Conservation (phyloP, 345 rosid species). For the Bretschneidera sinensis region DNA sequence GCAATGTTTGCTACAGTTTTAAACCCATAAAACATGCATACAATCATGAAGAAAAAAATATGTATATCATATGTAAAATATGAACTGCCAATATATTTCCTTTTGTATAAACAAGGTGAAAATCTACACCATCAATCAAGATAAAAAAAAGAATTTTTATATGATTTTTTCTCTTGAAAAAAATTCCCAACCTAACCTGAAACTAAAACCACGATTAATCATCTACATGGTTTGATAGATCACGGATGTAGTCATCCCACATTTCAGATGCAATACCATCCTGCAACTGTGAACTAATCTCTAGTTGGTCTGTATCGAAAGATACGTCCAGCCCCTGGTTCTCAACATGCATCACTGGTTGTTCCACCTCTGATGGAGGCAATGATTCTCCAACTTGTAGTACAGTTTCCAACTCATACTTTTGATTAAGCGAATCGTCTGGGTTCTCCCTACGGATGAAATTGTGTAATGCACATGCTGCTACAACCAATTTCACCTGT, state of each 20-base stretch:
- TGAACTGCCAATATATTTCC: no score
- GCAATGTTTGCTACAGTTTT: no score
- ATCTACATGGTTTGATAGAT: constrained; percentile 42
- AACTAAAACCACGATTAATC: constrained; percentile 17
- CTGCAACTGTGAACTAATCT: constrained; percentile 44
- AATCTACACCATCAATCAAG: no score
- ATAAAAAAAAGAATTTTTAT: no score
- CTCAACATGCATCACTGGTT: constrained; percentile 28
- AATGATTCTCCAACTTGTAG: constrained; percentile 36
- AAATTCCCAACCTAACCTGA: constrained; percentile 17
- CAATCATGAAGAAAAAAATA: no score
- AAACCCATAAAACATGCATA: no score
- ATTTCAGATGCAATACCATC: constrained; percentile 61
- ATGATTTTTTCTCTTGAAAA: no score
- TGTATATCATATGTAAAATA: no score
- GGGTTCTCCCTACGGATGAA: constrained; percentile 70
- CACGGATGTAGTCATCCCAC: constrained; percentile 60
- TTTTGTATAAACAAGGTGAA: no score
- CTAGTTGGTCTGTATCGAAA: constrained; percentile 39
- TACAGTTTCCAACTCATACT: constrained; percentile 35
- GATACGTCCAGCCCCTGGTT: constrained; percentile 30
- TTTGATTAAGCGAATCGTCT: constrained; percentile 58
- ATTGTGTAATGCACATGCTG: constrained; percentile 79
- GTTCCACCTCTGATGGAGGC: constrained; percentile 36
- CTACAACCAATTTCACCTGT: constrained; percentile 84